phyloP scores from a whole-genome alignment of 176 grass and related monocot species.

The Neostapfia colusana region DNA sequence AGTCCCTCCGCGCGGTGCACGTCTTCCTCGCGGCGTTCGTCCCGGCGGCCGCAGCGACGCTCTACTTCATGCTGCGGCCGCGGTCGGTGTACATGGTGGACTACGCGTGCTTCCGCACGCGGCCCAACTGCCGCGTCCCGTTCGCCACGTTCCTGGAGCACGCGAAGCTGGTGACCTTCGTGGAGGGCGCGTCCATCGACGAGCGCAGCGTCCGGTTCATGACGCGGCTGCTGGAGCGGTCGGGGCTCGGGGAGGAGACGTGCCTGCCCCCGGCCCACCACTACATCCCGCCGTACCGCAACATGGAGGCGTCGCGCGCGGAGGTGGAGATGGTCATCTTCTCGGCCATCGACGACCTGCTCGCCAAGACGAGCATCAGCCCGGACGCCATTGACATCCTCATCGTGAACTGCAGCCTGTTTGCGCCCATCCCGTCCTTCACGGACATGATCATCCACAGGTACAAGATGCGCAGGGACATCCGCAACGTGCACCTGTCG shows the following conservation, averaged over 20 bases:
- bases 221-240: constrained; percentile 59
- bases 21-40: constrained; percentile 36
- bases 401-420: constrained; percentile 71
- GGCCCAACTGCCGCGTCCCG: constrained; percentile 52
- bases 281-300: constrained; percentile 69
- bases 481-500: constrained; percentile 63
- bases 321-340: constrained; percentile 70
- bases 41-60: constrained; percentile 28
- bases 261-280: constrained; percentile 60
- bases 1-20: constrained; percentile 38
- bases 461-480: constrained; percentile 61
- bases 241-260: constrained; percentile 62
- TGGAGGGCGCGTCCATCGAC: constrained; percentile 50
- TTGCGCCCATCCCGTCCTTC: constrained; percentile 62
- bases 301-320: constrained; percentile 50
- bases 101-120: constrained; percentile 68
- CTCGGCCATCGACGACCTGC: constrained; percentile 64
- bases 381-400: constrained; percentile 54
- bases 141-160: constrained; percentile 77
- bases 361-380: constrained; percentile 50
- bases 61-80: constrained; percentile 58
- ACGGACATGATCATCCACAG: constrained; percentile 62
- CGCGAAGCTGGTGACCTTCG: constrained; percentile 51
- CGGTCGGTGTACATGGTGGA: constrained; percentile 64
- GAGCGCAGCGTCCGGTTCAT: constrained; percentile 60